Percentiles rank a stretch among this genome's conserved stretches.
phyloP scores from a whole-genome alignment of 2,329 filamentous ascomycete genomes.

The Pseudogymnoascus sp. region DNA sequence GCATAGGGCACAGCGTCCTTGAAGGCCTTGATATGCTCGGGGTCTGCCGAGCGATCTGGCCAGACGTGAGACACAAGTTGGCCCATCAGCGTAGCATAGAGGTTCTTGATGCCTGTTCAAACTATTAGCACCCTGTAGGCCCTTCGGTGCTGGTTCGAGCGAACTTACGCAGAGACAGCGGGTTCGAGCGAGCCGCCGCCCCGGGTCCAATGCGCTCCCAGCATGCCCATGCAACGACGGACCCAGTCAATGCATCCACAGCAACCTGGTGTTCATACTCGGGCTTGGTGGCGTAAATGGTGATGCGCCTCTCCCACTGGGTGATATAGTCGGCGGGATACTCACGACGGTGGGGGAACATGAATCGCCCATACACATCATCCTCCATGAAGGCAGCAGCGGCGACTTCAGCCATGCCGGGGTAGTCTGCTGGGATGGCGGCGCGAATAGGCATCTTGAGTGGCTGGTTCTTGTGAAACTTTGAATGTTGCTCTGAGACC shows the following conservation, averaged over 20 bases:
- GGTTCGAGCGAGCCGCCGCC: conserved; percentile 1
- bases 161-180: conserved; percentile 1
- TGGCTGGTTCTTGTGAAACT: not conserved
- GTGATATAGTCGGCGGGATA: conserved; percentile 26
- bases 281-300: conserved; percentile 20
- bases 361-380: conserved; percentile 27
- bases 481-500: not conserved
- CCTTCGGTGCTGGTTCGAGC: conserved; percentile 11
- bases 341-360: conserved; percentile 29
- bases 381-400: conserved; percentile 30
- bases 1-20: conserved; percentile 19
- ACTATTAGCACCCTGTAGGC: conserved; percentile 14
- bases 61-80: conserved; percentile 12
- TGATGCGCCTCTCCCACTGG: conserved; percentile 27
- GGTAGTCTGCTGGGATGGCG: conserved; percentile 8
- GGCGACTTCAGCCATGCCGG: conserved; percentile 24
- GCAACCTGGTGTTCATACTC: conserved; percentile 24
- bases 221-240: conserved; percentile 20
- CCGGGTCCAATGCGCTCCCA: conserved; percentile 18
- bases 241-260: conserved; percentile 15
- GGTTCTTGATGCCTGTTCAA: not conserved
- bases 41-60: conserved; percentile 21
- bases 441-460: conserved; percentile 11
- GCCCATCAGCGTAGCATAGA: conserved; percentile 11
- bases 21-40: conserved; percentile 16